Evolutionary conservation across 108 stramenopile genomes (phyloP), one percentile per base, ranked within the genome.

Genomic region (Chaetoceros tenuissimus): DNA sequence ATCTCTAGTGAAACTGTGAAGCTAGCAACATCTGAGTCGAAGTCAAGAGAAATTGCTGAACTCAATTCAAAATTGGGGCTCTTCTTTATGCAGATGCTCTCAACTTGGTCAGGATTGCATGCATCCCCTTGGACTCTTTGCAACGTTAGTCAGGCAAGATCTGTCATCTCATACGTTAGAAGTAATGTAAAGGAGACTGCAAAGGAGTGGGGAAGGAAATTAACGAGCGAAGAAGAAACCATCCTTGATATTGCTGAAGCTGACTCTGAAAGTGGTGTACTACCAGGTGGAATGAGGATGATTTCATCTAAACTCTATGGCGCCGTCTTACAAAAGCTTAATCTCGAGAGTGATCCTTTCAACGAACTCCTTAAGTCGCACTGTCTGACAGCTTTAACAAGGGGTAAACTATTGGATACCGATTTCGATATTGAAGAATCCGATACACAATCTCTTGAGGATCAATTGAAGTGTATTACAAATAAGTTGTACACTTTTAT

Each of bases 101-200:
- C 74, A n/a, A 55, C 64, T 10, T 86, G 85, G 85, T 86, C 79
- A 19, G 85, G 85, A 18, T 66, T 77, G 63, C 70, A 55, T 49
- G 67, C 62, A 24, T 50, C 54, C 17, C 74, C 85, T 43, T 86
- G 85, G 85, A 62, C 79, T 20, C 77, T 56, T 59, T 87, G 82
- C 48, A 75, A 63, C 13, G 17, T 77, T 0, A 51, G 53, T 18
- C 69, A 75, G 52, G 73, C 75, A 18, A 63, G 80, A 31, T 20
- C 55, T 19, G 67, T 81, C 29, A 18, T 76, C 25, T 49, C 57
- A 2, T 51, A 67, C 40, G 81, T 79, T 7, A 68, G 80, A 34
- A 64, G 67, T 7, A 43, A 63, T 7, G 23, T 87, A n/a, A 51
- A 48, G 21, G 51, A 29, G 2, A 66, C 74, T 30, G 24, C 49